These are phyloP conservation scores for Nicotiana benthamiana DNA, from an alignment of 257 asterid species.

Conservation along the genomic window DNA sequence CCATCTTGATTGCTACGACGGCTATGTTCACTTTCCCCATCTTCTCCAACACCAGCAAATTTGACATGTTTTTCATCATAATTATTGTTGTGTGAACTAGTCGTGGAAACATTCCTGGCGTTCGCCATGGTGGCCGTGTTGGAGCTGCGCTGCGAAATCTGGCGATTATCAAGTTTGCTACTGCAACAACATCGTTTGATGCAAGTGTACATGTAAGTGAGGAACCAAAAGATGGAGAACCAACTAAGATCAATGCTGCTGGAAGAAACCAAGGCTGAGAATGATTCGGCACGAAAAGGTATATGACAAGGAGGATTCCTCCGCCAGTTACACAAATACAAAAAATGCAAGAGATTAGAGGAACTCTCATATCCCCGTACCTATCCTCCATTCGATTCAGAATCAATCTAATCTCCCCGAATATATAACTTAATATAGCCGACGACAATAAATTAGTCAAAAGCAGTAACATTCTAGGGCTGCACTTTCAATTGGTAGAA, in stretches of 20 bases:
- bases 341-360: constrained; percentile 43
- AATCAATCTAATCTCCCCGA: too few species aligned
- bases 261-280: constrained; percentile 60
- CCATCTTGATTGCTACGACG: background rate
- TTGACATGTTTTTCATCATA: constrained; percentile 2
- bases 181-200: constrained; percentile 31
- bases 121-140: background rate
- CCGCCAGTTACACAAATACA: constrained; percentile 51
- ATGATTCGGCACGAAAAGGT: constrained; percentile 35
- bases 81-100: too few species aligned
- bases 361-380: constrained; percentile 53
- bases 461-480: background rate
- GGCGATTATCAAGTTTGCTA: background rate
- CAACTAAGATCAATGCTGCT: constrained; percentile 53
- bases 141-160: background rate
- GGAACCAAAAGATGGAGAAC: constrained; percentile 62
- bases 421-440: too few species aligned
- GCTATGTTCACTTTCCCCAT: background rate
- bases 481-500: background rate
- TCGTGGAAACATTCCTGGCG: background rate
- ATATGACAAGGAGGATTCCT: constrained; percentile 47
- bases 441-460: too few species aligned
- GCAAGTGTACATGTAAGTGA: constrained; percentile 47
- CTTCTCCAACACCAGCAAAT: background rate
- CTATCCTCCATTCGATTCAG: constrained; percentile 23